Evolutionary conservation across 1,284 basidiomycete species (phyloP).

Genomic region (Stygiomarasmius scandens): DNA sequence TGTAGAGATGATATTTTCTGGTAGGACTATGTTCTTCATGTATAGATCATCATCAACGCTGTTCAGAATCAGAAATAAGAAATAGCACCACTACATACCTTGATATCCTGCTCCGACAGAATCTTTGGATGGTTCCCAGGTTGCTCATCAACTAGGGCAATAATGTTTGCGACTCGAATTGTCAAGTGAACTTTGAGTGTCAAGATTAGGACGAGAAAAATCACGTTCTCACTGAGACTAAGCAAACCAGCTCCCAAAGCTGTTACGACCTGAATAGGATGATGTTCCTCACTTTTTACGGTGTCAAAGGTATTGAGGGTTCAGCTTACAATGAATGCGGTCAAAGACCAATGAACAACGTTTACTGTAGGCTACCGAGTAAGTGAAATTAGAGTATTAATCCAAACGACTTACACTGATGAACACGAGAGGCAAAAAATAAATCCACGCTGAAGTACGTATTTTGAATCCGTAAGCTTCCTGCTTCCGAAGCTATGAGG

Average conservation of each 20-base stretch:
- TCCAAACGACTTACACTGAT: constrained; percentile 1
- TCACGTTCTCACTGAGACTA: background rate
- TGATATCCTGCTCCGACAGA: background rate
- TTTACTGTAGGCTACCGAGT: constrained; percentile 1
- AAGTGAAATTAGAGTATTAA: background rate
- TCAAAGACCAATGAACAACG: constrained; percentile 2
- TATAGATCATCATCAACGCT: too few species aligned
- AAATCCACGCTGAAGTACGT: background rate
- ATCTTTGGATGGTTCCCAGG: background rate
- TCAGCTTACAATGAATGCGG: constrained; percentile 3
- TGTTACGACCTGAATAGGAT: constrained; percentile 1
- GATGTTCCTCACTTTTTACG: background rate
- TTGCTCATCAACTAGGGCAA: background rate
- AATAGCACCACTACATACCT: too few species aligned
- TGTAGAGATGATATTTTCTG: constrained; percentile 6
- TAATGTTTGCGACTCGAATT: background rate
- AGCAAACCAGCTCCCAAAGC: constrained; percentile 1
- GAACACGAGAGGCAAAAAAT: constrained; percentile 11
- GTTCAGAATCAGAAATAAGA: too few species aligned
- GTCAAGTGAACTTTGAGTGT: background rate
- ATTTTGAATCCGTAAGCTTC: background rate
- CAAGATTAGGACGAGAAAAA: background rate
- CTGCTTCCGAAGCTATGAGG: background rate
- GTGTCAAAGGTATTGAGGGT: background rate
- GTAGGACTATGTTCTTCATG: background rate